Percentiles rank a stretch among this genome's conserved stretches.
Conservation (phyloP, 2,329 filamentous ascomycete species). For the Diaporthe ilicicola region DNA sequence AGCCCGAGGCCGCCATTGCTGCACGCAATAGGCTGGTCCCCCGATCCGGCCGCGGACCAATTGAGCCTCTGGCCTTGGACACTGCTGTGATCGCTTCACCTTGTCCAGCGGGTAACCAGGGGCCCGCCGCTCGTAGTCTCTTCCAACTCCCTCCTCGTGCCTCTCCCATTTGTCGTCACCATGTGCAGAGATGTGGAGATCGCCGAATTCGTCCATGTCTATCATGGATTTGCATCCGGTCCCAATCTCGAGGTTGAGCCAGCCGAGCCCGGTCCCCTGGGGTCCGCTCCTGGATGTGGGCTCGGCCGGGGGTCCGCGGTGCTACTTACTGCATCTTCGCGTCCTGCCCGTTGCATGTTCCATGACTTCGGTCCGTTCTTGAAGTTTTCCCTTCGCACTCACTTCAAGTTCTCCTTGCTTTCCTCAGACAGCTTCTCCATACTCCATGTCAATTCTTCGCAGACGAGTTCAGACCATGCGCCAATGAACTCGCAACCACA, state of each 20-base stretch:
- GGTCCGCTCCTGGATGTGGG: conserved; percentile 16
- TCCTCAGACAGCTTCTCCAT: background rate
- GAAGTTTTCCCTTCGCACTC: conserved; percentile 1
- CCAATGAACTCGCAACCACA: conserved; percentile 14
- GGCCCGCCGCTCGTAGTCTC: conserved; percentile 9
- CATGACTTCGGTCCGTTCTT: background rate
- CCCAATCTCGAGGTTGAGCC: background rate
- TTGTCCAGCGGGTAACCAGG: conserved; percentile 27
- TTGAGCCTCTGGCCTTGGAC: conserved; percentile 26
- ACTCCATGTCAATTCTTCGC: conserved; percentile 1
- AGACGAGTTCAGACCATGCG: background rate
- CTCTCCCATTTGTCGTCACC: conserved; percentile 31
- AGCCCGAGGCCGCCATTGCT: background rate
- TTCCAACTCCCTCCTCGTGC: background rate
- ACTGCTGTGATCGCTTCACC: conserved; percentile 27
- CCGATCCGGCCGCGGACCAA: conserved; percentile 27
- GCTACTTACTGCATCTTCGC: conserved; percentile 4
- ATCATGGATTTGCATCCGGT: conserved; percentile 17
- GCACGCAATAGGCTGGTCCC: conserved; percentile 29
- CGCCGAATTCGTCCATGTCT: conserved; percentile 10
- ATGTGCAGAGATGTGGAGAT: conserved; percentile 1
- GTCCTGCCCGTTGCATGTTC: conserved; percentile 22
- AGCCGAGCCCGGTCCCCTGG: conserved; percentile 18
- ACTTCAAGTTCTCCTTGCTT: background rate
- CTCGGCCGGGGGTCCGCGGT: conserved; percentile 12